Conservation (phyloP, 352 stramenopile genomes). For the Globisporangium middletonii region DNA sequence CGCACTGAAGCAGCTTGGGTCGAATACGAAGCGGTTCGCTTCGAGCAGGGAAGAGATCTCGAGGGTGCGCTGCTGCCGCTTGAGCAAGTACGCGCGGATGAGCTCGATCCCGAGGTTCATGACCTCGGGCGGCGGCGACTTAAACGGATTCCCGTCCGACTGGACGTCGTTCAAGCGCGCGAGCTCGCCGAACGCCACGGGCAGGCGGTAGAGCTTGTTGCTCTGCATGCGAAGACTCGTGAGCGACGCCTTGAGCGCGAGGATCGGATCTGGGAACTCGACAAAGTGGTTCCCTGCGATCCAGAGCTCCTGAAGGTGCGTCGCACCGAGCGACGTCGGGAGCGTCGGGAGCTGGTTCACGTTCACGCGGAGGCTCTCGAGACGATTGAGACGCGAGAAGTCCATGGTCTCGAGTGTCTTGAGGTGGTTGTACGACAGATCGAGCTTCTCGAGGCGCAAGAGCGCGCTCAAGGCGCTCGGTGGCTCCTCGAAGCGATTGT, state of each 20-base stretch:
- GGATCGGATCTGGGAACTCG: slow-evolving; percentile 33
- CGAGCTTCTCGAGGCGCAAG: slow-evolving; percentile 26
- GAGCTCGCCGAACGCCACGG: slow-evolving; percentile 50
- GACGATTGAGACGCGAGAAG: slow-evolving; percentile 27
- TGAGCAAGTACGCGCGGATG: slow-evolving; percentile 53
- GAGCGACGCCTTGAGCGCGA: slow-evolving; percentile 37
- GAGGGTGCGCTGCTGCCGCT: slow-evolving; percentile 46
- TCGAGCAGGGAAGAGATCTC: slow-evolving; percentile 41
- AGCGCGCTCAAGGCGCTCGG: slow-evolving; percentile 26
- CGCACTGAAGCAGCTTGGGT: slow-evolving; percentile 35
- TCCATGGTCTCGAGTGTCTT: slow-evolving; percentile 33
- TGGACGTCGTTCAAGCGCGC: slow-evolving; percentile 34
- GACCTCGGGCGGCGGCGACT: slow-evolving; percentile 55
- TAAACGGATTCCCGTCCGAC: slow-evolving; percentile 71
- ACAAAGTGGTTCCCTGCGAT: slow-evolving; percentile 55
- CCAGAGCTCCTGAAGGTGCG: slow-evolving; percentile 41
- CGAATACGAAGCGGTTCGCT: slow-evolving; percentile 26
- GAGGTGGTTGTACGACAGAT: slow-evolving; percentile 70
- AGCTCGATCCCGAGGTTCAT: slow-evolving; percentile 42
- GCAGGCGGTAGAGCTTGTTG: slow-evolving; percentile 61
- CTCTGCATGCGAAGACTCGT: slow-evolving; percentile 53
- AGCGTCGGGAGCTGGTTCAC: slow-evolving; percentile 44
- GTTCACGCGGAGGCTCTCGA: slow-evolving; percentile 38
- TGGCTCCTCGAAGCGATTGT: slow-evolving; percentile 43
- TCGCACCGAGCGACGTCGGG: slow-evolving; percentile 28